Evolutionary conservation across 78 protist species (phyloP).

Genomic region (Speleostelium caveatum): DNA sequence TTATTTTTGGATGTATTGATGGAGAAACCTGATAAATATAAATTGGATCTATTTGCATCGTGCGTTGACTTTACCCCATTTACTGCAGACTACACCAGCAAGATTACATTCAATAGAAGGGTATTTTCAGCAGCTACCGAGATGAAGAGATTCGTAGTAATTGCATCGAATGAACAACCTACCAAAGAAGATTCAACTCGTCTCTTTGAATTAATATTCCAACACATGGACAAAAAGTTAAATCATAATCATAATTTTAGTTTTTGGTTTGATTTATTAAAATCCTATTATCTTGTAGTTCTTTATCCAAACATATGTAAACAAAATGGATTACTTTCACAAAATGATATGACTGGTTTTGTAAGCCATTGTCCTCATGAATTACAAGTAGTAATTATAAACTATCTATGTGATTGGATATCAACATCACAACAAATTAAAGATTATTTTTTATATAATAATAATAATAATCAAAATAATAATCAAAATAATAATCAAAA

Average conservation of each 20-base stretch:
- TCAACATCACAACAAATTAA: neutral
- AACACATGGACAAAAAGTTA: constrained; percentile 12
- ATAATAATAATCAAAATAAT: too few relatives aligned
- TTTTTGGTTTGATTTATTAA: constrained; percentile 62
- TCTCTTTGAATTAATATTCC: constrained; percentile 51
- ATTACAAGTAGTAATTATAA: constrained; percentile 46
- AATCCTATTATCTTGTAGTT: constrained; percentile 30
- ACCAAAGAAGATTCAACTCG: constrained; percentile 33
- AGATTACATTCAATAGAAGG: constrained; percentile 5
- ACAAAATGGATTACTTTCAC: constrained; percentile 17
- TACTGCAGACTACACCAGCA: constrained; percentile 46
- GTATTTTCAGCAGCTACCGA: constrained; percentile 32
- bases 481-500: too few relatives aligned
- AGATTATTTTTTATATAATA: constrained; percentile 32
- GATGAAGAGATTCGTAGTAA: constrained; percentile 41
- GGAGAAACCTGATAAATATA: constrained; percentile 71
- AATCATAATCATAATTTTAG: neutral
- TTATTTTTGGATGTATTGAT: constrained; percentile 57
- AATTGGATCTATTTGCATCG: constrained; percentile 42
- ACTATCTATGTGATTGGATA: constrained; percentile 35
- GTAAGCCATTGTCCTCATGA: constrained; percentile 71
- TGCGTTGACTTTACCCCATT: constrained; percentile 46
- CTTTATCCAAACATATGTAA: constrained; percentile 53
- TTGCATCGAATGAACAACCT: constrained; percentile 50
- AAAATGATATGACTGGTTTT: constrained; percentile 58